A percentile compares a stretch with the other conserved stretches of the same genome.
Conservation (phyloP, 192 early-diverging fungal genomes). For the Dissophora globulifera region DNA sequence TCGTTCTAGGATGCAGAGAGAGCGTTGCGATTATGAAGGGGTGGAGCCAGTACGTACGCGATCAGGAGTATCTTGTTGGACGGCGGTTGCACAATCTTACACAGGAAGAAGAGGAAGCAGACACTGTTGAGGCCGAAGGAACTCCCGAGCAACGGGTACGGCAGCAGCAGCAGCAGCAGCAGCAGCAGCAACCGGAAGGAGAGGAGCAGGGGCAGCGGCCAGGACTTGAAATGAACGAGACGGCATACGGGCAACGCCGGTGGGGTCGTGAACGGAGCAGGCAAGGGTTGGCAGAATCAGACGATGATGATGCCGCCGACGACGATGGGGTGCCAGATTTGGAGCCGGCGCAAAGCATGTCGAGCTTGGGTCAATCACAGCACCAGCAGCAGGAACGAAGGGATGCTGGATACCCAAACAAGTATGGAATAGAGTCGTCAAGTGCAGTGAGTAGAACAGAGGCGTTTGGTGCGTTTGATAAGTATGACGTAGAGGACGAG, state of each 20-base stretch:
- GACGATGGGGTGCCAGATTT: slow-evolving; percentile 14
- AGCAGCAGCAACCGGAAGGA: neutral
- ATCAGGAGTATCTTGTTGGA: slow-evolving; percentile 89
- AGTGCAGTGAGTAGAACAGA: neutral
- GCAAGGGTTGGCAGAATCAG: too few species aligned
- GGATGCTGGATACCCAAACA: neutral
- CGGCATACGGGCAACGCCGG: neutral
- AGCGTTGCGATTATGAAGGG: slow-evolving; percentile 53
- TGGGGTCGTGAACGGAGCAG: too few species aligned
- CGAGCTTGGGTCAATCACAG: neutral
- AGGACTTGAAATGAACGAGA: neutral
- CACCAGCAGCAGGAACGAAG: neutral
- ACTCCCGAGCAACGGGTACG: too few species aligned
- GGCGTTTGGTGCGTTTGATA: neutral
- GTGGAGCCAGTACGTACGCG: slow-evolving; percentile 84
- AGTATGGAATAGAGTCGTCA: neutral
- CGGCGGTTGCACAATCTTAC: slow-evolving; percentile 84
- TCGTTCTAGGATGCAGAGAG: slow-evolving; percentile 35
- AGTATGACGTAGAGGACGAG: neutral
- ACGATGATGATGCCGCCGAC: neutral
- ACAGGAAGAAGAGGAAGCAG: slow-evolving; percentile 26
- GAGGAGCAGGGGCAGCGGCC: neutral
- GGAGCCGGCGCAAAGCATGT: neutral
- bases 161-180: neutral
- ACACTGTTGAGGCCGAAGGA: too few species aligned